These are phyloP conservation scores for Craspedostauros australis DNA, from an alignment of 108 stramenopile genomes.

Conservation along the genomic window DNA sequence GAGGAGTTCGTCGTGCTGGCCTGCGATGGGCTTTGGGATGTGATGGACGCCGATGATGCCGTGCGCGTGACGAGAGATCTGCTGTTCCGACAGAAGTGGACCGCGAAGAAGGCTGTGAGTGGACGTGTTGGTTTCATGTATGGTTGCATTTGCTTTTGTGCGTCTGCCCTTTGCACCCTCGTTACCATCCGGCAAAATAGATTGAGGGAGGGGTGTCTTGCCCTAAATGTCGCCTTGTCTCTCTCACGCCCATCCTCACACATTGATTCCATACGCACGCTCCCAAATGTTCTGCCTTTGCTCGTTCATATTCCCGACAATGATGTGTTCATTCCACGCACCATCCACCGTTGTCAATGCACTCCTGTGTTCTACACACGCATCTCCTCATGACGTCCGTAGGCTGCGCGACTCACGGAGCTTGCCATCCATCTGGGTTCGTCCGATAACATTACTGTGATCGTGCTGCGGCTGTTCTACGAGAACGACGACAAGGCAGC, in stretches of 20 bases:
- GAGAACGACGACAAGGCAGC: constrained; percentile 22
- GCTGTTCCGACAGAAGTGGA: constrained; percentile 52
- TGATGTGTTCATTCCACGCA: too few species aligned
- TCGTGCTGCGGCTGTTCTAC: constrained; percentile 52
- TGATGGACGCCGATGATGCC: constrained; percentile 64
- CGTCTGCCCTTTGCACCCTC: too few species aligned
- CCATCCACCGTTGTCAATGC: neutral
- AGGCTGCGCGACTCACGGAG: constrained; percentile 73
- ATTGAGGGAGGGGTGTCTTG: too few species aligned
- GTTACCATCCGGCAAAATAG: too few species aligned
- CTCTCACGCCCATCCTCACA: too few species aligned
- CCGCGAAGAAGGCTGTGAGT: constrained; percentile 54
- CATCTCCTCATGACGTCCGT: neutral
- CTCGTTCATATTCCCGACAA: too few species aligned
- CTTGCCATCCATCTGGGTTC: constrained; percentile 78
- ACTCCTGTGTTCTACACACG: neutral
- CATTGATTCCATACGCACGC: too few species aligned
- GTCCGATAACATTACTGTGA: constrained; percentile 80
- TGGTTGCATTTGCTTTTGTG: neutral
- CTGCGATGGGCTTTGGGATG: constrained; percentile 85
- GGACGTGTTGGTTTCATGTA: neutral
- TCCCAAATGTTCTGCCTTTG: neutral
- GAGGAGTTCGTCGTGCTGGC: constrained; percentile 73
- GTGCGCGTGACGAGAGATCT: constrained; percentile 66
- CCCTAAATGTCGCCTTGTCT: too few species aligned